Conservation (phyloP, 2,329 filamentous ascomycete genomes). For the Penicillium sclerotiorum region DNA sequence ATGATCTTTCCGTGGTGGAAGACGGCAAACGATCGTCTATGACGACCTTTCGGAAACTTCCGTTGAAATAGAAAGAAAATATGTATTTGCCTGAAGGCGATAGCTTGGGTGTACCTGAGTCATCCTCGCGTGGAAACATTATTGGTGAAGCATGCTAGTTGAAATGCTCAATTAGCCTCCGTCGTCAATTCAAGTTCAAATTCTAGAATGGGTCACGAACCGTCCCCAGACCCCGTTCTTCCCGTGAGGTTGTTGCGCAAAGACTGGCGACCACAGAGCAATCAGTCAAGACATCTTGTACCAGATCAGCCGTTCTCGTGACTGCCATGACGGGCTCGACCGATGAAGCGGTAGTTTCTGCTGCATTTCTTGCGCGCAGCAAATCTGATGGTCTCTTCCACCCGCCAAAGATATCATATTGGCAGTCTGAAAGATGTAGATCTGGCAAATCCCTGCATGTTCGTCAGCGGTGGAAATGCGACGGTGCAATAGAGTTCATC, state of each 20-base stretch:
- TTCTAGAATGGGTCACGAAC: slow-evolving; percentile 46
- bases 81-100: slow-evolving; percentile 88
- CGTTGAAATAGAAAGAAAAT: slow-evolving; percentile 93
- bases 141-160: slow-evolving; percentile 70
- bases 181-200: not conserved
- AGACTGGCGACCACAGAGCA: slow-evolving; percentile 97
- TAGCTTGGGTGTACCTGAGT: slow-evolving; percentile 58
- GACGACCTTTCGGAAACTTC: slow-evolving; percentile 80
- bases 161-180: slow-evolving; percentile 8
- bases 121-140: slow-evolving; percentile 73
- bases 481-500: no score
- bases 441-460: slow-evolving; percentile 64
- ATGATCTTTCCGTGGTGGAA: slow-evolving; percentile 66
- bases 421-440: slow-evolving; percentile 73
- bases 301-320: slow-evolving; percentile 70
- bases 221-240: slow-evolving; percentile 68
- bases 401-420: slow-evolving; percentile 73
- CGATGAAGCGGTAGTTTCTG: slow-evolving; percentile 11
- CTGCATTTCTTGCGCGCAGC: slow-evolving; percentile 47
- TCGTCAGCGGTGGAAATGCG: slow-evolving; percentile 23
- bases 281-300: slow-evolving; percentile 94
- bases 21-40: slow-evolving; percentile 92
- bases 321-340: slow-evolving; percentile 59
- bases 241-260: slow-evolving; percentile 74
- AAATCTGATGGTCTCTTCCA: slow-evolving; percentile 80